phyloP scores from a whole-genome alignment of 768 basidiomycete genomes.

The Podaxis sp. region DNA sequence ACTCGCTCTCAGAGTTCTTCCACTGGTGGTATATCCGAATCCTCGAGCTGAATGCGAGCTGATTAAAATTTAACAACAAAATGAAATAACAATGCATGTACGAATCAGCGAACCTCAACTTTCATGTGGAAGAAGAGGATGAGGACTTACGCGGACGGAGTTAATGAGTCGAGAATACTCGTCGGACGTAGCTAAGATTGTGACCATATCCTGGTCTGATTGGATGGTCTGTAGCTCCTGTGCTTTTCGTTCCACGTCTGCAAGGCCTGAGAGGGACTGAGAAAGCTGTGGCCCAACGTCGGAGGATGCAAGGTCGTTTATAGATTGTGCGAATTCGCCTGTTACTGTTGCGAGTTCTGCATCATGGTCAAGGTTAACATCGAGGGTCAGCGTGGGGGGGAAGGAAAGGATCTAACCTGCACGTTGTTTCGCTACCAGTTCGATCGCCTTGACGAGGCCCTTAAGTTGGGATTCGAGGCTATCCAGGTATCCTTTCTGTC shows the following conservation, averaged over 20 bases:
- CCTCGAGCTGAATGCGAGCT: constrained; percentile 88
- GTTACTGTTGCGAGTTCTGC: constrained; percentile 66
- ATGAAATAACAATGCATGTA: neutral
- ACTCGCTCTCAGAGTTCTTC: constrained; percentile 76
- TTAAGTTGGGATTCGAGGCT: constrained; percentile 87
- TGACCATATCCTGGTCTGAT: constrained; percentile 77
- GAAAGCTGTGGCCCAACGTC: constrained; percentile 76
- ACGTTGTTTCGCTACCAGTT: constrained; percentile 79
- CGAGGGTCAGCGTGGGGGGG: neutral
- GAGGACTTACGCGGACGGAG: constrained; percentile 68
- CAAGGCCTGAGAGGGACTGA: constrained; percentile 62
- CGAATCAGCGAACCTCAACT: neutral
- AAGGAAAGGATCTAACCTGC: constrained; percentile 37
- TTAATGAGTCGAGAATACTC: constrained; percentile 91
- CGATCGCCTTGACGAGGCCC: constrained; percentile 82
- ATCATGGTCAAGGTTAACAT: neutral
- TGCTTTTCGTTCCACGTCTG: constrained; percentile 68
- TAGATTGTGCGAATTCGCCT: constrained; percentile 75
- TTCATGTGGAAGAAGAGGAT: neutral
- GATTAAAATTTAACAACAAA: neutral
- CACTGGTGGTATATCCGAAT: constrained; percentile 77
- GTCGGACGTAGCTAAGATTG: constrained; percentile 81
- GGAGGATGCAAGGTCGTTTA: constrained; percentile 66
- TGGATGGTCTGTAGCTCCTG: constrained; percentile 73
- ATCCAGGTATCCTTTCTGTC: constrained; percentile 80